A percentile compares a stretch with the other conserved stretches of the same genome.
Conservation (phyloP, 1,139 yeast genomes). For the Debaryomyces coudertii region DNA sequence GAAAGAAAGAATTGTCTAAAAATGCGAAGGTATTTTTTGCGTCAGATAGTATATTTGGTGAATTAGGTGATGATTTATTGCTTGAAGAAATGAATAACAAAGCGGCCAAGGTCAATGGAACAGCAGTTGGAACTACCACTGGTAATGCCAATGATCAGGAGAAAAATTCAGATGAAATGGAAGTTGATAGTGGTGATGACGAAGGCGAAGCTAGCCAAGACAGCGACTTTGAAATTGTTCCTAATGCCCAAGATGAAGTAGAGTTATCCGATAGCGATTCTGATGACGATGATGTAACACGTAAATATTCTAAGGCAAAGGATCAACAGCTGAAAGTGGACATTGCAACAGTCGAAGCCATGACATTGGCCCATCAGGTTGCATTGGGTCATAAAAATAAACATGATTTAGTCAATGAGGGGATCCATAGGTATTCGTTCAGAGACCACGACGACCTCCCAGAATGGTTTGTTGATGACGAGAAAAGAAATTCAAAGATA, state of each 20-base stretch:
- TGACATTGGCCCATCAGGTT: constrained; percentile 96
- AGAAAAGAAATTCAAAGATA: constrained; percentile 79
- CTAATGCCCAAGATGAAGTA: constrained; percentile 41
- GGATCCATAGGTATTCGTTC: constrained; percentile 88
- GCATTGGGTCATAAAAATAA: constrained; percentile 87
- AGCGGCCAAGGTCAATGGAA: constrained; percentile 8
- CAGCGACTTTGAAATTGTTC: constrained; percentile 58
- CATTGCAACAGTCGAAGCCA: constrained; percentile 91
- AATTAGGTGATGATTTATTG: constrained; percentile 53
- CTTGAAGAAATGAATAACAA: constrained; percentile 30
- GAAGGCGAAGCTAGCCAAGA: constrained; percentile 1
- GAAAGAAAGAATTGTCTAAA: constrained; percentile 58
- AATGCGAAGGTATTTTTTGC: constrained; percentile 79
- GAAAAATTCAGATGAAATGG: constrained; percentile 14
- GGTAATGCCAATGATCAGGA: constrained; percentile 15
- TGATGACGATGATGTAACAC: constrained; percentile 43
- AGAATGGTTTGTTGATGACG: constrained; percentile 95
- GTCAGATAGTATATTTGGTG: constrained; percentile 72
- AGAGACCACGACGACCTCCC: constrained; percentile 91
- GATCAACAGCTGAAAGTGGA: constrained; percentile 68
- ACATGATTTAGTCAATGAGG: constrained; percentile 85
- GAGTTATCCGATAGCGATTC: constrained; percentile 49
- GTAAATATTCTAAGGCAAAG: constrained; percentile 38
- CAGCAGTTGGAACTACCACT: constrained; percentile 4
- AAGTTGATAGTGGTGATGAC: constrained; percentile 28